Percentiles rank a stretch among this genome's conserved stretches.
Evolutionary conservation across 768 basidiomycete species (phyloP).

Genomic region (Cystofilobasidium capitatum): DNA sequence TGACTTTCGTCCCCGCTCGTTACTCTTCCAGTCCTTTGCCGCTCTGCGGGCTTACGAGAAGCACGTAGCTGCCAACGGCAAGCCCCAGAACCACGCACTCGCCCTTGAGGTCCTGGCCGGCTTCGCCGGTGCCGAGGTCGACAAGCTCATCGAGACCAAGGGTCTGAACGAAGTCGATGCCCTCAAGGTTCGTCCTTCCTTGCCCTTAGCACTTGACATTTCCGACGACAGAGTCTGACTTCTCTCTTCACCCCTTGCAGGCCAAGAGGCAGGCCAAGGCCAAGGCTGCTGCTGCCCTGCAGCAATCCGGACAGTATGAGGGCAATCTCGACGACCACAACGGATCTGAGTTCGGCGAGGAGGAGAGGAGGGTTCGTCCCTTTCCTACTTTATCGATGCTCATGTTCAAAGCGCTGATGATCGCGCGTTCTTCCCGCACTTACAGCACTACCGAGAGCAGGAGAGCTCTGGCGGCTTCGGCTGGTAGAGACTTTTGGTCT

Average conservation of each 20-base stretch:
- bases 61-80: conserved; percentile 37
- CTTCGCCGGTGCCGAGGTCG: conserved; percentile 41
- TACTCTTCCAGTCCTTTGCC: not conserved
- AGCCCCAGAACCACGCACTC: conserved; percentile 35
- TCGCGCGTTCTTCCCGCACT: too few species aligned
- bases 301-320: conserved; percentile 11
- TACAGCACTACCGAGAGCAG: too few species aligned
- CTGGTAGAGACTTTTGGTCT: too few species aligned
- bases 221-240: not conserved
- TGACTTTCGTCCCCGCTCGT: not conserved
- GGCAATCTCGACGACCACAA: conserved; percentile 1
- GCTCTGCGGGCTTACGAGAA: conserved; percentile 34
- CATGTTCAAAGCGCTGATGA: too few species aligned
- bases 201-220: not conserved
- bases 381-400: too few species aligned
- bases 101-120: conserved; percentile 35
- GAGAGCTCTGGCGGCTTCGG: too few species aligned
- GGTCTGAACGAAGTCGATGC: conserved; percentile 35
- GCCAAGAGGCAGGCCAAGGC: conserved; percentile 33
- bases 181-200: not conserved
- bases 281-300: conserved; percentile 27
- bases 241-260: conserved; percentile 10
- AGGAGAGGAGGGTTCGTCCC: too few species aligned
- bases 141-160: conserved; percentile 42
- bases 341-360: too few species aligned